phyloP scores from a whole-genome alignment of 2,329 filamentous ascomycete species.

The Sporothrix pallida region DNA sequence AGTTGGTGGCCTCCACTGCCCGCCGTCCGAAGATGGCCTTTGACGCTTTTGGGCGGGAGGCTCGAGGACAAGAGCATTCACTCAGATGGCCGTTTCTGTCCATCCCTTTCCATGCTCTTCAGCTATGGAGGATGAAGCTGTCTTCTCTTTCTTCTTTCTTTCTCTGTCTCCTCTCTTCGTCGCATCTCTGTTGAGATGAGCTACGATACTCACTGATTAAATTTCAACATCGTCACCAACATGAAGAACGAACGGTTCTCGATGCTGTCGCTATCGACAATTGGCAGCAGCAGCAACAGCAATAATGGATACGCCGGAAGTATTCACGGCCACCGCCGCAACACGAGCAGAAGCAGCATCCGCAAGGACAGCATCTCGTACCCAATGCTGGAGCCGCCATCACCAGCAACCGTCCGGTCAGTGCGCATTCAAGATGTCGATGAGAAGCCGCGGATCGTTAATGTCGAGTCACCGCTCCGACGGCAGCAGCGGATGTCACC shows the following conservation, averaged over 20 bases:
- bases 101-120: not conserved
- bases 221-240: not conserved
- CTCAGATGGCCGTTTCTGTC: not conserved
- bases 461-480: constrained; percentile 13
- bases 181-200: not conserved
- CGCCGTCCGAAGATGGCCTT: too few relatives aligned
- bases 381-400: not conserved
- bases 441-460: constrained; percentile 29
- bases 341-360: not conserved
- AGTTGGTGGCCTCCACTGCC: not conserved
- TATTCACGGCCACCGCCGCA: too few relatives aligned
- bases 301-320: too few relatives aligned
- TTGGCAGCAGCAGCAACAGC: not conserved
- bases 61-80: too few relatives aligned
- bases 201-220: not conserved
- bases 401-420: constrained; percentile 14
- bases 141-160: not conserved
- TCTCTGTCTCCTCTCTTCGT: not conserved
- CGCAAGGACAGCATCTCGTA: constrained; percentile 33
- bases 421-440: constrained; percentile 28
- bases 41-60: too few relatives aligned
- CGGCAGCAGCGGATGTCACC: not conserved
- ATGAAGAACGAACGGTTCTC: constrained; percentile 17
- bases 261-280: constrained; percentile 3
- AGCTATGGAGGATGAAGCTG: not conserved